These are phyloP conservation scores for Saturnispora dispora DNA, from an alignment of 805 yeast genomes.

Conservation along the genomic window DNA sequence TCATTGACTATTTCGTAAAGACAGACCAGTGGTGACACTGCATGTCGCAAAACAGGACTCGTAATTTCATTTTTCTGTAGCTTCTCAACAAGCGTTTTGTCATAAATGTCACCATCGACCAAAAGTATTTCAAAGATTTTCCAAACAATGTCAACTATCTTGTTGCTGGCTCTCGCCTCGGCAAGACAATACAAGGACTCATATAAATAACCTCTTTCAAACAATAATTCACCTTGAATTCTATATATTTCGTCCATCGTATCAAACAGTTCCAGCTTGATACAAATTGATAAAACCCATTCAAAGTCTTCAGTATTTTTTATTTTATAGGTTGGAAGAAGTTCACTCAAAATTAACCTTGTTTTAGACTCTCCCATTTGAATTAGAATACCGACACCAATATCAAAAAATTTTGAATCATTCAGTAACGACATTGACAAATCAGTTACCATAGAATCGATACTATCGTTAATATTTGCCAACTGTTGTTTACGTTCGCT, in stretches of 20 bases:
- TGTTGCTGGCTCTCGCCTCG: slow-evolving; percentile 49
- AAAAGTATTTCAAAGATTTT: slow-evolving; percentile 52
- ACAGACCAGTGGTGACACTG: slow-evolving; percentile 64
- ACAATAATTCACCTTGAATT: slow-evolving; percentile 36
- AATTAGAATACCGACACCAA: slow-evolving; percentile 58
- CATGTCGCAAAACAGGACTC: slow-evolving; percentile 53
- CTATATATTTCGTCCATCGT: slow-evolving; percentile 50
- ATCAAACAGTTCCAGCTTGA: slow-evolving; percentile 50
- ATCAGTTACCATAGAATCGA: slow-evolving; percentile 37
- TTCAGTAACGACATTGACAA: slow-evolving; percentile 48
- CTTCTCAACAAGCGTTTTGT: slow-evolving; percentile 30
- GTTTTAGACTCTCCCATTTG: slow-evolving; percentile 37
- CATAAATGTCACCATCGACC: slow-evolving; percentile 43
- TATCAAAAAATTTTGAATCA: slow-evolving; percentile 47
- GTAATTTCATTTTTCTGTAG: slow-evolving; percentile 20
- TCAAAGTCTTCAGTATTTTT: slow-evolving; percentile 68
- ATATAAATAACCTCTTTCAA: slow-evolving; percentile 28
- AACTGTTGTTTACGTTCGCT: slow-evolving; percentile 3
- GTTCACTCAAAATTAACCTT: slow-evolving; percentile 41
- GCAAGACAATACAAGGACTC: slow-evolving; percentile 61
- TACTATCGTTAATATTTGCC: slow-evolving; percentile 15
- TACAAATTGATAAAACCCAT: slow-evolving; percentile 69
- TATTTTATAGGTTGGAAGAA: slow-evolving; percentile 52
- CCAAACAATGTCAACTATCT: slow-evolving; percentile 47
- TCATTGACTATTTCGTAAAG: slow-evolving; percentile 40